Conservation (phyloP, 345 rosid species). For the Hibiscus trionum region DNA sequence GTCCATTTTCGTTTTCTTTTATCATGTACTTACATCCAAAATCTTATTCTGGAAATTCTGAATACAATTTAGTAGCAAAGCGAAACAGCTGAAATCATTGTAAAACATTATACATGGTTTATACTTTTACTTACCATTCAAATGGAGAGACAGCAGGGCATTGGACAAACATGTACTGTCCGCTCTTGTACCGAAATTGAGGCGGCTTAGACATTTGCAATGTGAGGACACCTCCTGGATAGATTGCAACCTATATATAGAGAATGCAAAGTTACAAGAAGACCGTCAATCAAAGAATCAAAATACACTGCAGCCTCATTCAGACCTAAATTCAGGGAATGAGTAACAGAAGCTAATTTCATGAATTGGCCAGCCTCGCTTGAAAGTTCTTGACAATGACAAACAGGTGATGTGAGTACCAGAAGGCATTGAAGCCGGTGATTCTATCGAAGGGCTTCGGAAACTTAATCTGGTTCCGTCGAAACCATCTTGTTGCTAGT, state of each 20-base stretch:
- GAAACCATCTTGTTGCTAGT: constrained; percentile 75
- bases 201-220: constrained; percentile 94
- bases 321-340: background rate
- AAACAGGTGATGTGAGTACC: constrained; percentile 95
- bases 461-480: constrained; percentile 64
- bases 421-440: constrained; percentile 93
- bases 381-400: constrained; percentile 29
- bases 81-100: background rate
- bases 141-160: constrained; percentile 98
- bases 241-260: constrained; percentile 78
- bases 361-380: no score
- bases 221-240: constrained; percentile 92
- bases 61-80: background rate
- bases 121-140: constrained; percentile 52
- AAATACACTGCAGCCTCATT: background rate
- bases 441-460: constrained; percentile 88
- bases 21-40: background rate
- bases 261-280: background rate
- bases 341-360: background rate
- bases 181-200: constrained; percentile 88
- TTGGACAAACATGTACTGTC: constrained; percentile 97
- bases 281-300: background rate
- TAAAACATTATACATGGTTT: background rate
- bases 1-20: background rate
- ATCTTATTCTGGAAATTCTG: background rate